Percentiles rank a stretch among this genome's conserved stretches.
phyloP scores from a whole-genome alignment of 2,329 filamentous ascomycete species.

The Lecanicillium sp. region DNA sequence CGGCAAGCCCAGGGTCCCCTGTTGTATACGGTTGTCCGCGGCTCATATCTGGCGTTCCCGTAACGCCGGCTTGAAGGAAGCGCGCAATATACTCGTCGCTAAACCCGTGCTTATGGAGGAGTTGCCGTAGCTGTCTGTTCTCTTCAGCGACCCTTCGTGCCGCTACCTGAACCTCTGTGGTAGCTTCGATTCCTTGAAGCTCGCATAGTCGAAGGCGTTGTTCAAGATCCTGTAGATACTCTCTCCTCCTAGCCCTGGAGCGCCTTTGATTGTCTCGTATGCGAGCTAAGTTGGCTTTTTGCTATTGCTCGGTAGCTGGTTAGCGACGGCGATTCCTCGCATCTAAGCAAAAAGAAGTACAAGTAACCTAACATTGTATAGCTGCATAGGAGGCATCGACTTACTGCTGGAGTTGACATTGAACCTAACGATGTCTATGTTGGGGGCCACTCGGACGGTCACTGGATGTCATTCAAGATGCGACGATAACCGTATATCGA shows the following conservation, averaged over 20 bases:
- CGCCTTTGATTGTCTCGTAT: conserved; percentile 73
- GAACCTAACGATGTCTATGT: conserved; percentile 19
- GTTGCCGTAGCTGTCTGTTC: conserved; percentile 55
- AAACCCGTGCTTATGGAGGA: conserved; percentile 54
- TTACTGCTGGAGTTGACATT: conserved; percentile 29
- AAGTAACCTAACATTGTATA: too few relatives aligned
- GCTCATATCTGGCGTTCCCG: not conserved
- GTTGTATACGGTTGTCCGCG: conserved; percentile 1
- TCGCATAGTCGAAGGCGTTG: conserved; percentile 56
- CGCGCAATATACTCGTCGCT: conserved; percentile 47
- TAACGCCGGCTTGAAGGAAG: conserved; percentile 26
- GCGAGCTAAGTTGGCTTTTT: conserved; percentile 41
- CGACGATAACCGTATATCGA: not conserved
- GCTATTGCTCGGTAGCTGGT: conserved; percentile 24
- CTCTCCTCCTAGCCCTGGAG: conserved; percentile 66
- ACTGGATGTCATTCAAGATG: not conserved
- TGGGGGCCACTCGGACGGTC: not conserved
- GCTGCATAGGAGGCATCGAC: too few relatives aligned
- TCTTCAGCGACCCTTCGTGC: conserved; percentile 64
- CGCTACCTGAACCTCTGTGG: conserved; percentile 64
- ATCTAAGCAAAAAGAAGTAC: not conserved
- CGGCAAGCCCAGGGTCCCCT: conserved; percentile 20
- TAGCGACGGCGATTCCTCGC: too few relatives aligned
- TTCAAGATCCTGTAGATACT: conserved; percentile 65
- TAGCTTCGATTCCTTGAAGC: conserved; percentile 59